These are phyloP conservation scores for Curvularia sp. DNA, from an alignment of 2,329 filamentous ascomycete species.

Conservation along the genomic window DNA sequence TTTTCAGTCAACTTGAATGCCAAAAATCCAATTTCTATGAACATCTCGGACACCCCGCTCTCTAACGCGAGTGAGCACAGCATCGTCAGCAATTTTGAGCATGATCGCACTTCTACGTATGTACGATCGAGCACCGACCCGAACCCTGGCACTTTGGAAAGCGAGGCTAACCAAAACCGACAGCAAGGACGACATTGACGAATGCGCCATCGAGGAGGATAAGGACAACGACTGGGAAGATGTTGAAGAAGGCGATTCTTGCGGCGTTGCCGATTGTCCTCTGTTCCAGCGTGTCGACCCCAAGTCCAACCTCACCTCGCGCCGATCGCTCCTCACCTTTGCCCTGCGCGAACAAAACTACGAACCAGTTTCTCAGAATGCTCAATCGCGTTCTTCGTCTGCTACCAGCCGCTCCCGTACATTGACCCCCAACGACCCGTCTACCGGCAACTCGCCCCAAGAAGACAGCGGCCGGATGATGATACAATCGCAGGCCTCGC, in stretches of 20 bases:
- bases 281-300: slow-evolving; percentile 93
- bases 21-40: no score
- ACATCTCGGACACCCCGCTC: no score
- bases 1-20: no score
- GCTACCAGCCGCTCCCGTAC: slow-evolving; percentile 66
- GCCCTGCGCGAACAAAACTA: slow-evolving; percentile 84
- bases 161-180: slow-evolving; percentile 67
- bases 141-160: slow-evolving; percentile 61
- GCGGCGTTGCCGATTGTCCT: slow-evolving; percentile 79
- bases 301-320: slow-evolving; percentile 80
- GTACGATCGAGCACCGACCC: no score
- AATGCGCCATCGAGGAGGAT: slow-evolving; percentile 67
- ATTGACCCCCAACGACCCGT: slow-evolving; percentile 73
- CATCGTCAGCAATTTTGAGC: no score
- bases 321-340: slow-evolving; percentile 86
- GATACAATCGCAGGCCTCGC: slow-evolving; percentile 64
- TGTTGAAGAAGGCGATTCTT: slow-evolving; percentile 79
- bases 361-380: slow-evolving; percentile 71
- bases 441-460: slow-evolving; percentile 65
- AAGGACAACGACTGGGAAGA: slow-evolving; percentile 63
- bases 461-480: slow-evolving; percentile 65
- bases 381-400: slow-evolving; percentile 64
- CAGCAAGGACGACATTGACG: slow-evolving; percentile 65
- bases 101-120: no score
- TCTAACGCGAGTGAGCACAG: no score